phyloP scores from a whole-genome alignment of 345 rosid genomes.

The Acer campestre region DNA sequence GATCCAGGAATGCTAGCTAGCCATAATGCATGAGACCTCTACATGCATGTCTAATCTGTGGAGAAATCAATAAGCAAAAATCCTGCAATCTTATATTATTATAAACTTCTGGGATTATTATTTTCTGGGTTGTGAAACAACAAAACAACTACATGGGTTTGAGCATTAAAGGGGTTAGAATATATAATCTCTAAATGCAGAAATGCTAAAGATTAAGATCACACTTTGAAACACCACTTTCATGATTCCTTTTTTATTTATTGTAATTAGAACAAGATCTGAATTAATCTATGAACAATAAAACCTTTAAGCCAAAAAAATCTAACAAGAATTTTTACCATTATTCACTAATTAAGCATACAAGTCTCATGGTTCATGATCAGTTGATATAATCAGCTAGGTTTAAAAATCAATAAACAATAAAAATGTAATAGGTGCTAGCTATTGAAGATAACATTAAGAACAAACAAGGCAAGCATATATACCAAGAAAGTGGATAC shows the following conservation, averaged over 20 bases:
- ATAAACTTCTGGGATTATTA: neutral
- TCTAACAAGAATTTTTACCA: neutral
- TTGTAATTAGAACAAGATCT: neutral
- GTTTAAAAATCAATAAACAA: neutral
- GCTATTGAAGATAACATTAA: neutral
- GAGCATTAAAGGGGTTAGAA: neutral
- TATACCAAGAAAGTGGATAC: conserved; percentile 16
- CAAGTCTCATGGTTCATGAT: neutral
- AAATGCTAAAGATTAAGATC: neutral
- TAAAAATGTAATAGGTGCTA: neutral
- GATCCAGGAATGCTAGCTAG: neutral
- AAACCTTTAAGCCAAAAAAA: neutral
- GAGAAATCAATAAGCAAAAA: neutral
- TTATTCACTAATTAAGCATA: neutral
- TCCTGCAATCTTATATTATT: neutral
- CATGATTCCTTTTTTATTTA: neutral
- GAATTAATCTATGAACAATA: neutral
- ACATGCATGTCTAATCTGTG: neutral
- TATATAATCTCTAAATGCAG: neutral
- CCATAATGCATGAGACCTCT: neutral
- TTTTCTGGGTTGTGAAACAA: neutral
- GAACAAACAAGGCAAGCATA: neutral
- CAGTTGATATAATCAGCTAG: neutral
- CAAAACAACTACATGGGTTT: neutral
- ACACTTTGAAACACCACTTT: neutral